phyloP scores from a whole-genome alignment of 2,329 filamentous ascomycete genomes.

The Pleurostoma richardsiae region DNA sequence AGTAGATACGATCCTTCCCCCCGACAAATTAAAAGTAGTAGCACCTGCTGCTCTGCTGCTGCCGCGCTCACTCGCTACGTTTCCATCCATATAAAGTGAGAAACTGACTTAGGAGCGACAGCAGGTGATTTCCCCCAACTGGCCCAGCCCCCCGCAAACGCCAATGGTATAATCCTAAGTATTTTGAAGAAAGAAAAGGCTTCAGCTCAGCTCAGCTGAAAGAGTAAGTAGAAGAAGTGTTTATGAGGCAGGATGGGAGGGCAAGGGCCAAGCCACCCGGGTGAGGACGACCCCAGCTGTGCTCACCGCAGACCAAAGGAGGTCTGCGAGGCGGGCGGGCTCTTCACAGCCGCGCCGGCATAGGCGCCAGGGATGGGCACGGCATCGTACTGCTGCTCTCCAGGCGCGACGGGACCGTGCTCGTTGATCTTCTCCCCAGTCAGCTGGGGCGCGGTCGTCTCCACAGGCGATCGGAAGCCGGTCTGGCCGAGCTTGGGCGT shows the following conservation, averaged over 20 bases:
- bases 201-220: not conserved
- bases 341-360: conserved; percentile 48
- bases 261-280: not conserved
- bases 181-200: not conserved
- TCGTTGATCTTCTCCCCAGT: conserved; percentile 46
- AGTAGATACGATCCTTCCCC: too few relatives aligned
- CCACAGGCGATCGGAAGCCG: conserved; percentile 51
- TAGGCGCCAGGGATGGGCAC: conserved; percentile 91
- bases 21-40: too few relatives aligned
- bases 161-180: not conserved
- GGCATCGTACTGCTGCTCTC: conserved; percentile 77
- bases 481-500: conserved; percentile 65
- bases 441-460: conserved; percentile 24
- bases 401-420: conserved; percentile 65
- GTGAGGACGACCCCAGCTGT: not conserved
- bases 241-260: not conserved
- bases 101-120: not conserved
- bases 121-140: not conserved
- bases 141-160: not conserved
- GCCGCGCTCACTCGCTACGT: too few relatives aligned
- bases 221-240: not conserved
- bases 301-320: conserved; percentile 30
- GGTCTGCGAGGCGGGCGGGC: conserved; percentile 39
- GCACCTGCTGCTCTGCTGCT: too few relatives aligned
- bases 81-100: too few relatives aligned